Percentiles rank a stretch among this genome's conserved stretches.
These are phyloP conservation scores for Eucalyptus paniculata DNA, from an alignment of 345 rosid species.

Conservation along the genomic window DNA sequence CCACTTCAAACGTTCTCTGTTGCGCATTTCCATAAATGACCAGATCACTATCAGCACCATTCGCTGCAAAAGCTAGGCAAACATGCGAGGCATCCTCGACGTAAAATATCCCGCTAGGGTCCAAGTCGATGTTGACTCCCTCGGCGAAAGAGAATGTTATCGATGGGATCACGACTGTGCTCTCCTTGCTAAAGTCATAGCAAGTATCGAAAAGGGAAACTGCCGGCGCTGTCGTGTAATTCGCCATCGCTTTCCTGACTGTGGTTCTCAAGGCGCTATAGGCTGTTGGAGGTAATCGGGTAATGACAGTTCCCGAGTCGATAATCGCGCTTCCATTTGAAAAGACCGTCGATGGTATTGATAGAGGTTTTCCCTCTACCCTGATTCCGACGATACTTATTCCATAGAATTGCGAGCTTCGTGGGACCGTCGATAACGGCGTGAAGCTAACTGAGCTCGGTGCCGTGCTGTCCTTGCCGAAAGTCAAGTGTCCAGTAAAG, in stretches of 20 bases:
- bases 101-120: background rate
- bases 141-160: background rate
- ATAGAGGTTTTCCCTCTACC: background rate
- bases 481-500: constrained; percentile 3
- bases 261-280: background rate
- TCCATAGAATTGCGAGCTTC: constrained; percentile 1
- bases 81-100: background rate
- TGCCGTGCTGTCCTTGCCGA: background rate
- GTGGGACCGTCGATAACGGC: background rate
- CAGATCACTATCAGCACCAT: background rate
- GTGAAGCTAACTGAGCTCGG: background rate
- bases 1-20: constrained; percentile 5
- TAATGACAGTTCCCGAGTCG: constrained; percentile 18
- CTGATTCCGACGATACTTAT: background rate
- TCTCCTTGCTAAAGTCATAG: constrained; percentile 1
- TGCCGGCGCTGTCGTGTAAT: background rate
- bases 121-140: background rate
- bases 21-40: constrained; percentile 7
- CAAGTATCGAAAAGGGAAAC: constrained; percentile 9
- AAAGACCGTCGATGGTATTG: background rate
- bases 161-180: background rate
- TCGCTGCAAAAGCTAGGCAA: constrained; percentile 3
- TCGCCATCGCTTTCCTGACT: background rate
- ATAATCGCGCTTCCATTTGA: background rate
- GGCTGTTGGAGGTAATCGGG: constrained; percentile 10